Evolutionary conservation across 1,284 basidiomycete species (phyloP).

Genomic region (Ceratorhiza oryzae-sativae): DNA sequence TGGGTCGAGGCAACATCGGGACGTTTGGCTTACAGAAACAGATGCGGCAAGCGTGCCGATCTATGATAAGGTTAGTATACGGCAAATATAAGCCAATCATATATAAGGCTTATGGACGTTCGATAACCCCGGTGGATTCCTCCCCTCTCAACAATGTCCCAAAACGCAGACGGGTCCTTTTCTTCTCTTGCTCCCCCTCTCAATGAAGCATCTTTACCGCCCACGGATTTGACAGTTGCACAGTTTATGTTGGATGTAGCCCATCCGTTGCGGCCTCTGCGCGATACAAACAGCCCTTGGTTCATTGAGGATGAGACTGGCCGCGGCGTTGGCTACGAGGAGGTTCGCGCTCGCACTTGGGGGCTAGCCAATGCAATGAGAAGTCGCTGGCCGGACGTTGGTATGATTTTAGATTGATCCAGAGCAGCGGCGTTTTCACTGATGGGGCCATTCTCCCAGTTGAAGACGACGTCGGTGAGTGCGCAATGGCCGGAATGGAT

Average conservation of each 20-base stretch:
- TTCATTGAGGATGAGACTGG: conserved; percentile 71
- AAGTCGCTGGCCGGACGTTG: conserved; percentile 57
- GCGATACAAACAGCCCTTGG: conserved; percentile 57
- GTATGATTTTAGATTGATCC: conserved; percentile 46
- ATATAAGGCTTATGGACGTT: not conserved
- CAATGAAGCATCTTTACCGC: conserved; percentile 55
- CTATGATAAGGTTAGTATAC: not conserved
- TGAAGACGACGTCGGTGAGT: conserved; percentile 61
- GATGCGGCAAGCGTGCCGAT: not conserved
- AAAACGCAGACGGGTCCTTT: conserved; percentile 30
- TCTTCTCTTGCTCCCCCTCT: conserved; percentile 25
- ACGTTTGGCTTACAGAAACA: not conserved
- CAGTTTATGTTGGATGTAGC: conserved; percentile 73
- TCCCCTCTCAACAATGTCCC: conserved; percentile 18
- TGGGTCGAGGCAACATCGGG: not conserved
- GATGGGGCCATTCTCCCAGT: conserved; percentile 44
- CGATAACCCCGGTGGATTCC: not conserved
- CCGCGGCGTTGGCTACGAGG: conserved; percentile 46
- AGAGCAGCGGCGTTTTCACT: not conserved
- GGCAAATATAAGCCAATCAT: not conserved
- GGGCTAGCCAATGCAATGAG: conserved; percentile 69
- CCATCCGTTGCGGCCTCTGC: conserved; percentile 59
- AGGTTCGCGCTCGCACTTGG: conserved; percentile 61
- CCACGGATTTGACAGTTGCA: conserved; percentile 72
- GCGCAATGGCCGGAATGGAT: conserved; percentile 15